Base-by-base conservation (phyloP, 306 rosid genomes). In the Cyamopsis tetragonoloba region DNA sequence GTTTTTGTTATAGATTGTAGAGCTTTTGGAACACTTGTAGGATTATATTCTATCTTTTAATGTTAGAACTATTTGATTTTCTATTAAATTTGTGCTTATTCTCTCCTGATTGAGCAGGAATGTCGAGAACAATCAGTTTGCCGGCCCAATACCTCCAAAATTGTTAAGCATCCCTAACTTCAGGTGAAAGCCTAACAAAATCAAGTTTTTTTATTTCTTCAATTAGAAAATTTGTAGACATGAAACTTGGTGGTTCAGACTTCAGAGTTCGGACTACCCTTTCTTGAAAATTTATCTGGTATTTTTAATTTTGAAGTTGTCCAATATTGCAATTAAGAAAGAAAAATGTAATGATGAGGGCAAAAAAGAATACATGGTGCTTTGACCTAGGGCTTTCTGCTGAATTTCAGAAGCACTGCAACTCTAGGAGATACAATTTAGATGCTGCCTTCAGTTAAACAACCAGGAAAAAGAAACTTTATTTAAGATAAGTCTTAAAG, bases 81-180 rank as follows among this genome's bases (percentile, higher is more conserved):
- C 47, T 59, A 1, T 73, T 48, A 48, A 62, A 32, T 30, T 63
- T 44, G 3, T 70, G 66, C 43, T 65, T 38, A 49, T 50, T 65
- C 62, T 54, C 5, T 44, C 67, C 43, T 76, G 65, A 71, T 68
- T 79, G 84, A 75, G 70, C 92, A 95, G 99, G 96, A 88, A 95
- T 80, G 43, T 95, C 20, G 96, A 88, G 81, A 73, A 90, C 79
- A 95, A 95, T 61, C 88, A 77, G 65, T 95, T 95, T 54, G 9
- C 70, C 57, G 99, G 99, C 64, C 91, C 97, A 50, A 85, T 95
- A 77, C 97, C 99, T 46, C 88, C 72, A 56, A 95, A 95, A 85
- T 57, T 95, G 83, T 78, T 85, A 60, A 79, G 55, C 81, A 90
- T 95, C 72, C 88, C 99, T 50, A 73, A 22, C 54, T 86, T 95